A percentile compares a stretch with the other conserved stretches of the same genome.
Evolutionary conservation across 768 basidiomycete genomes (phyloP).

Genomic region (Suillus variegatus): DNA sequence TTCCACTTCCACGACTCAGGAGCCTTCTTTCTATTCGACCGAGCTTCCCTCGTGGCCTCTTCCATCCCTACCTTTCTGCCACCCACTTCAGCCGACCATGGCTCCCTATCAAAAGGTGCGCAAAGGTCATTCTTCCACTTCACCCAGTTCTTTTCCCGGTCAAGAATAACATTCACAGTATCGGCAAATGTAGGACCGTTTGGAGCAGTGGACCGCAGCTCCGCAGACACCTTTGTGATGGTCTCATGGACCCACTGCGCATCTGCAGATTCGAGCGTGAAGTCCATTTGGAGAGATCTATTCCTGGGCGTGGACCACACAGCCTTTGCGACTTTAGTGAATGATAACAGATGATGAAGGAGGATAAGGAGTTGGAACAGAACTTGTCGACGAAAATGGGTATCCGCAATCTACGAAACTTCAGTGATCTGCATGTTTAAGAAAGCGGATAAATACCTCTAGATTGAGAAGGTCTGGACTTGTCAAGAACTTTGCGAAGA

Average conservation of each 20-base stretch:
- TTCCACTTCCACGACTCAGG: conserved; percentile 64
- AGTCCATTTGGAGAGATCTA: conserved; percentile 82
- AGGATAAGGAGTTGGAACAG: conserved; percentile 82
- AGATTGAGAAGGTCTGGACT: conserved; percentile 84
- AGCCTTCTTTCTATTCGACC: conserved; percentile 57
- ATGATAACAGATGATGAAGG: conserved; percentile 72
- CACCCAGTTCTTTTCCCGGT: conserved; percentile 88
- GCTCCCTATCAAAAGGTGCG: conserved; percentile 73
- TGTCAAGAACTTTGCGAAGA: conserved; percentile 93
- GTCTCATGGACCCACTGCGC: conserved; percentile 79
- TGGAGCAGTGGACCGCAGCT: conserved; percentile 73
- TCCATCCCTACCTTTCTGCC: conserved; percentile 57
- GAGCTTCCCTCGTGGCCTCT: conserved; percentile 55
- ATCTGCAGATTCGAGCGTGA: conserved; percentile 67
- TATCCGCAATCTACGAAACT: conserved; percentile 73
- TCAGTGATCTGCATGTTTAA: conserved; percentile 12
- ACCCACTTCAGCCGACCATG: conserved; percentile 53
- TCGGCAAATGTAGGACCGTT: conserved; percentile 78
- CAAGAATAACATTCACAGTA: conserved; percentile 68
- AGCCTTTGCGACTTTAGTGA: conserved; percentile 67
- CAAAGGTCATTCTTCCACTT: conserved; percentile 88
- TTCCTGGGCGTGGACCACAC: conserved; percentile 65
- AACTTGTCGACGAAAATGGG: conserved; percentile 91
- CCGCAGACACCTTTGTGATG: conserved; percentile 51
- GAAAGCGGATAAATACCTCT: conserved; percentile 55